phyloP scores from a whole-genome alignment of 2,329 filamentous ascomycete genomes.

The Fusarium setosum region DNA sequence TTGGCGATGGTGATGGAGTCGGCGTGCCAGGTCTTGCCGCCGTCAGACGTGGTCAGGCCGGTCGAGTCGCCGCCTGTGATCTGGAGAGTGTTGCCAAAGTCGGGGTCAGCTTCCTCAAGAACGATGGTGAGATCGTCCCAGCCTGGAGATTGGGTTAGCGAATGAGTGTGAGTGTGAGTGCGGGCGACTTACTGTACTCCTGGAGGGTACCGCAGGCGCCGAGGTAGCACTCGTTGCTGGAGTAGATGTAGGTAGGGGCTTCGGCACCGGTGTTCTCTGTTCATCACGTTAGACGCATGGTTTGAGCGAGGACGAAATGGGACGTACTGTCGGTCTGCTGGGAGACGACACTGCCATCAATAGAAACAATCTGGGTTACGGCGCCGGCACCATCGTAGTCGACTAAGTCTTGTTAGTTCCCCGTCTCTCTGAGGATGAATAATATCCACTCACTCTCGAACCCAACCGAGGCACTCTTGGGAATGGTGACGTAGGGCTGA shows the following conservation, averaged over 20 bases:
- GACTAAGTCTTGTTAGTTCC: background rate
- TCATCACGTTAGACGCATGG: background rate
- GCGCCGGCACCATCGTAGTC: background rate
- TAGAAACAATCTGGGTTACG: background rate
- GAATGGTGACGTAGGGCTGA: background rate
- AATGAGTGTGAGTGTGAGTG: no score
- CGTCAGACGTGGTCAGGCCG: background rate
- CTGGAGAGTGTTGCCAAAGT: background rate
- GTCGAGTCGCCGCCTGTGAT: background rate
- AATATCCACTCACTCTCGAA: background rate
- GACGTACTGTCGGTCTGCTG: background rate
- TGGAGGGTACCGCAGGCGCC: slow-evolving; percentile 7
- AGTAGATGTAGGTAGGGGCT: slow-evolving; percentile 6
- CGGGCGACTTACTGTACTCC: slow-evolving; percentile 7
- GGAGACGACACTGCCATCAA: background rate
- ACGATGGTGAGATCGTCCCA: background rate
- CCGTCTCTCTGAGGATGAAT: background rate
- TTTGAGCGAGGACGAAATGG: background rate
- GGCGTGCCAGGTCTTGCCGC: background rate
- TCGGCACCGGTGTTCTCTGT: background rate
- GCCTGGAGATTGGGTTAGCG: no score
- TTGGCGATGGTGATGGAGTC: background rate
- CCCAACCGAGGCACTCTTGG: background rate
- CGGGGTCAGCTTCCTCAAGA: background rate
- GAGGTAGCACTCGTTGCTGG: slow-evolving; percentile 15